A percentile compares a stretch with the other conserved stretches of the same genome.
These are phyloP conservation scores for Sinapis alba DNA, from an alignment of 441 rosid genomes.

Conservation along the genomic window DNA sequence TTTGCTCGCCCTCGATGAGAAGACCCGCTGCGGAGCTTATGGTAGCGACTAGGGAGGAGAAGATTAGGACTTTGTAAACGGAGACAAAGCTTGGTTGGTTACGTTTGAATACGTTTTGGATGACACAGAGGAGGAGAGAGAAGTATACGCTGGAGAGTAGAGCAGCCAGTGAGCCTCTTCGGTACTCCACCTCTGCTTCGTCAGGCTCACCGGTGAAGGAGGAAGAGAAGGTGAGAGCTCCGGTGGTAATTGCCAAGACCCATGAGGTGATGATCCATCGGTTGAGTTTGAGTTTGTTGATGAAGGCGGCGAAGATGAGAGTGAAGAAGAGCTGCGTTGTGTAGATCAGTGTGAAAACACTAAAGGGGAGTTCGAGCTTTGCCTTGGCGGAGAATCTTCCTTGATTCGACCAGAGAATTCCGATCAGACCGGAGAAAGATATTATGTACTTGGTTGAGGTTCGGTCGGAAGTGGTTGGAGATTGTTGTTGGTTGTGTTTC, in stretches of 20 bases:
- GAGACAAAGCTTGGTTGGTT: slow-evolving; percentile 25
- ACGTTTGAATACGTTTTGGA: slow-evolving; percentile 32
- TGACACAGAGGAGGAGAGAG: slow-evolving; percentile 34
- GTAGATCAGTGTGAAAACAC: slow-evolving; percentile 36
- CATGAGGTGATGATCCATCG: slow-evolving; percentile 38
- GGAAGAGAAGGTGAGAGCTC: slow-evolving; percentile 20
- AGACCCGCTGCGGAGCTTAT: slow-evolving; percentile 21
- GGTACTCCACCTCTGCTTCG: slow-evolving; percentile 25
- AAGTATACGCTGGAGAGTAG: slow-evolving; percentile 19
- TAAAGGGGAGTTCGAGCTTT: slow-evolving; percentile 40
- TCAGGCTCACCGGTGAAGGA: slow-evolving; percentile 36
- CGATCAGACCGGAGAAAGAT: neutral
- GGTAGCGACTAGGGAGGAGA: slow-evolving; percentile 30
- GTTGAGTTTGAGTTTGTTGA: slow-evolving; percentile 43
- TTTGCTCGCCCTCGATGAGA: slow-evolving; percentile 23
- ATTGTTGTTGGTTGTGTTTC: neutral
- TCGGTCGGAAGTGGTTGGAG: slow-evolving; percentile 16
- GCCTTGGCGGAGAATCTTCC: slow-evolving; percentile 42
- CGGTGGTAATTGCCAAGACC: slow-evolving; percentile 37
- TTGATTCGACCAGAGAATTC: slow-evolving; percentile 30
- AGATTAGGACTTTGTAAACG: slow-evolving; percentile 30
- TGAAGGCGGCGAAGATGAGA: slow-evolving; percentile 31
- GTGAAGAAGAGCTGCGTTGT: slow-evolving; percentile 47
- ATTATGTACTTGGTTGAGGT: neutral
- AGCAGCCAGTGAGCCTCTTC: slow-evolving; percentile 26